phyloP scores from a whole-genome alignment of 768 basidiomycete genomes.

The Mrakia blollopis region DNA sequence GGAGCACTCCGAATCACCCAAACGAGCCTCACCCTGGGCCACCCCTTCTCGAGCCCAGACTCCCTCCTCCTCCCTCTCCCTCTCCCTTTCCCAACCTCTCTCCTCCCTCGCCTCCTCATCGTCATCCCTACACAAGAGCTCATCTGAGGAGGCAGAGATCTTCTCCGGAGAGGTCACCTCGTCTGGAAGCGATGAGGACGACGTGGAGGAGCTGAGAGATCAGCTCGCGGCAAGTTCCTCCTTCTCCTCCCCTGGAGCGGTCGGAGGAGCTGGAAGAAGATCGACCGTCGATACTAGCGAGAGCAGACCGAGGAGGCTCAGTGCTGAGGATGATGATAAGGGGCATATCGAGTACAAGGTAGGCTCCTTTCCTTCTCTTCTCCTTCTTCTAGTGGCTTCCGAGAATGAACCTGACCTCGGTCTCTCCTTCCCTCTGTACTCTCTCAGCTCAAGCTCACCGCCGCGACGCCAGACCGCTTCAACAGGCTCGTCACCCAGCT shows the following conservation, averaged over 20 bases:
- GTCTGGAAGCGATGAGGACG: slow-evolving; percentile 9
- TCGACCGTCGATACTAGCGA: neutral
- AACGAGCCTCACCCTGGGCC: slow-evolving; percentile 32
- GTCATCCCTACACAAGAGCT: neutral
- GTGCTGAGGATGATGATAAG: slow-evolving; percentile 32
- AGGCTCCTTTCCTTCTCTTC: neutral
- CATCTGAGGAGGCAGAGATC: neutral
- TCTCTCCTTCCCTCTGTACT: neutral
- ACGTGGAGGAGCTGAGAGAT: neutral
- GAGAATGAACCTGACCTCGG: neutral
- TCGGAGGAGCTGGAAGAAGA: neutral
- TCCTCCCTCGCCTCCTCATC: slow-evolving; percentile 7
- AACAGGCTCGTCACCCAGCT: slow-evolving; percentile 78
- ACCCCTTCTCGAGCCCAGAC: slow-evolving; percentile 4
- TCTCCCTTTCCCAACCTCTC: neutral
- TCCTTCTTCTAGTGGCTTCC: neutral
- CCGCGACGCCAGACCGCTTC: slow-evolving; percentile 43
- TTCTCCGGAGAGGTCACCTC: neutral
- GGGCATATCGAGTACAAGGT: slow-evolving; percentile 38
- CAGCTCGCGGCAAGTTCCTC: slow-evolving; percentile 20
- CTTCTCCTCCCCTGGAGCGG: slow-evolving; percentile 2
- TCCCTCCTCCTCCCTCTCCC: slow-evolving; percentile 10
- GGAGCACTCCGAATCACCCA: slow-evolving; percentile 34
- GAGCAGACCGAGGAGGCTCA: slow-evolving; percentile 20
- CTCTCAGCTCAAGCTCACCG: slow-evolving; percentile 27